phyloP scores from a whole-genome alignment of 1,284 basidiomycete species.

The Wallemia hederae region DNA sequence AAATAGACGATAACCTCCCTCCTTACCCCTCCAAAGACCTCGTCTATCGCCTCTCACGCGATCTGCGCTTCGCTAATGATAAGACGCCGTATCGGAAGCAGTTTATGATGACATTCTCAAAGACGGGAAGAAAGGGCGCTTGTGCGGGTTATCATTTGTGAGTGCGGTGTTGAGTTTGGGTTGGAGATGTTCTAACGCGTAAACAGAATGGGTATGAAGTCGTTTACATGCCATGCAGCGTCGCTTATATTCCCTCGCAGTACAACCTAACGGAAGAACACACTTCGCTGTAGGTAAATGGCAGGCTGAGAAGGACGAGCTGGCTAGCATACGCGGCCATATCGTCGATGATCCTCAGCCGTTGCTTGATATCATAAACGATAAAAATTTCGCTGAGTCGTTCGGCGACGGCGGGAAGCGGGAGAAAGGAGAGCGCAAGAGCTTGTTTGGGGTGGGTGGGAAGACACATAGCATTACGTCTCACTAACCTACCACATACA shows the following conservation, averaged over 20 bases:
- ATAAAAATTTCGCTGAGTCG: neutral
- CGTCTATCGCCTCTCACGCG: slow-evolving; percentile 52
- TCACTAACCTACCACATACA: neutral
- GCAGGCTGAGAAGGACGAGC: slow-evolving; percentile 51
- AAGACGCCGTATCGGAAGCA: slow-evolving; percentile 71
- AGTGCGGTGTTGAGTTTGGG: too few species aligned
- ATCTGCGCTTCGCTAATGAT: slow-evolving; percentile 72
- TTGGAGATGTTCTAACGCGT: too few species aligned
- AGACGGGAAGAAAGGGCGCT: slow-evolving; percentile 45
- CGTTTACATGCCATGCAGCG: too few species aligned
- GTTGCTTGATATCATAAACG: neutral
- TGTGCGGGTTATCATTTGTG: slow-evolving; percentile 46
- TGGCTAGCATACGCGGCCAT: slow-evolving; percentile 27
- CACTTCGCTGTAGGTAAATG: slow-evolving; percentile 51
- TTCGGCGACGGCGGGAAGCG: neutral
- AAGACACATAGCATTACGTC: neutral
- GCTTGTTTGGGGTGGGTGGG: neutral
- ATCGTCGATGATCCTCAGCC: neutral
- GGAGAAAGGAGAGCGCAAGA: neutral
- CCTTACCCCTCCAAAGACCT: slow-evolving; percentile 58
- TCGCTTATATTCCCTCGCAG: slow-evolving; percentile 12
- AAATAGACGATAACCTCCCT: slow-evolving; percentile 49
- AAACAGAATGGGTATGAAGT: too few species aligned
- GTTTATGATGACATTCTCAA: slow-evolving; percentile 45
- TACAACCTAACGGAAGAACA: slow-evolving; percentile 36